Conservation (phyloP, 2,329 filamentous ascomycete species). For the Paraphaeosphaeria minitans region DNA sequence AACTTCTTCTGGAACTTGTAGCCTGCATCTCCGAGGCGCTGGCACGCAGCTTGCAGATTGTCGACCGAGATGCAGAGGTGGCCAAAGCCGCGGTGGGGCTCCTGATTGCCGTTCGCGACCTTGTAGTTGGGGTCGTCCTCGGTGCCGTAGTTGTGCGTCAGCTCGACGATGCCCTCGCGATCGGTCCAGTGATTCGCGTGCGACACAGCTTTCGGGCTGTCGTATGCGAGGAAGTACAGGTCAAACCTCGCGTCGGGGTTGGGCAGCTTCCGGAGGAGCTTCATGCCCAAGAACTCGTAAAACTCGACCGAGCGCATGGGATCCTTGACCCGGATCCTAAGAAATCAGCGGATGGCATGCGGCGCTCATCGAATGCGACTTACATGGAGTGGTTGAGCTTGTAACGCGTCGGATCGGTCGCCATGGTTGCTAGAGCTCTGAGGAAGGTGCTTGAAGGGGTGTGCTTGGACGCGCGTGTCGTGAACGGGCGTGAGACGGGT, state of each 20-base stretch:
- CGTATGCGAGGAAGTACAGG: slow-evolving; percentile 93
- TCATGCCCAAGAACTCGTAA: slow-evolving; percentile 92
- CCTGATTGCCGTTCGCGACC: slow-evolving; percentile 86
- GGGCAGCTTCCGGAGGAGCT: slow-evolving; percentile 76
- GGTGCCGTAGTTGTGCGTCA: slow-evolving; percentile 85
- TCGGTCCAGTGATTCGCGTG: slow-evolving; percentile 76
- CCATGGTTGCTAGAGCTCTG: slow-evolving; percentile 54
- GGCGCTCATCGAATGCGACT: slow-evolving; percentile 19
- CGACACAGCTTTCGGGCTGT: slow-evolving; percentile 75
- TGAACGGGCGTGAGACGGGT: slow-evolving; percentile 13
- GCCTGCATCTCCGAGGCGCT: slow-evolving; percentile 85
- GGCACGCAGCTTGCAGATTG: slow-evolving; percentile 82
- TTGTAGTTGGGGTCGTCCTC: slow-evolving; percentile 82
- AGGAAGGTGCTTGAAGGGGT: slow-evolving; percentile 18
- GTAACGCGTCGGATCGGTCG: slow-evolving; percentile 66
- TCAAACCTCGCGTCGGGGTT: slow-evolving; percentile 91
- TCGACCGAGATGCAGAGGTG: slow-evolving; percentile 77
- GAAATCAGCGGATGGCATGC: slow-evolving; percentile 13
- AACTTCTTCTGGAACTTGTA: slow-evolving; percentile 97
- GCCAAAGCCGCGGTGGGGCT: slow-evolving; percentile 83
- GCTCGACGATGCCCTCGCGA: slow-evolving; percentile 87
- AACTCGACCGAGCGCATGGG: slow-evolving; percentile 84
- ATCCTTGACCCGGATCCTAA: slow-evolving; percentile 91
- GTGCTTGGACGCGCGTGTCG: slow-evolving; percentile 15
- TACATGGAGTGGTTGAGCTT: slow-evolving; percentile 66